A percentile compares a stretch with the other conserved stretches of the same genome.
Conservation (phyloP, 768 basidiomycete genomes). For the Lentinula raphanica region DNA sequence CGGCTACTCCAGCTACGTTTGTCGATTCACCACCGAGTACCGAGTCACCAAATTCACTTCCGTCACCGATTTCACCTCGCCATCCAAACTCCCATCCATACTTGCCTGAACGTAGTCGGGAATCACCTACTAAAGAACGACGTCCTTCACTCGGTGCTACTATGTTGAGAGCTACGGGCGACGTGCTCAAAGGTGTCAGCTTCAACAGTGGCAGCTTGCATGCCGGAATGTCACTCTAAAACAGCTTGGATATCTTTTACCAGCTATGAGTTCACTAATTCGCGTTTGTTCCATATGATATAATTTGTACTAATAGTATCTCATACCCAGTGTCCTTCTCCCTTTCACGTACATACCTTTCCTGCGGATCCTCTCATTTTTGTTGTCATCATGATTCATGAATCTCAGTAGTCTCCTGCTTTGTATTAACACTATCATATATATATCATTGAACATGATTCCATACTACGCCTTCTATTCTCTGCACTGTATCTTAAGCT, state of each 20-base stretch:
- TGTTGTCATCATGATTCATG: neutral
- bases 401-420: too few species aligned
- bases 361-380: neutral
- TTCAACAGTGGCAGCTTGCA: neutral
- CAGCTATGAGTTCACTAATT: neutral
- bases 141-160: neutral
- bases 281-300: neutral
- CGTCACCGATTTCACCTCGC: neutral
- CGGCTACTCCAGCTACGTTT: neutral
- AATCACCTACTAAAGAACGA: neutral
- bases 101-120: neutral
- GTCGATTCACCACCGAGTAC: neutral
- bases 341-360: neutral
- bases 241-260: neutral
- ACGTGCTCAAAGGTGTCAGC: constrained; percentile 3
- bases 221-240: neutral
- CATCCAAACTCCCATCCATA: neutral
- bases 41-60: neutral
- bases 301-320: neutral
- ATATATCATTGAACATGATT: too few species aligned
- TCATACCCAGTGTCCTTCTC: neutral
- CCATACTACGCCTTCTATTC: too few species aligned
- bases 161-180: neutral
- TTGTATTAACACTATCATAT: too few species aligned
- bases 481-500: too few species aligned